A percentile compares a stretch with the other conserved stretches of the same genome.
Conservation (phyloP, 345 rosid genomes). For the Adansonia digitata region DNA sequence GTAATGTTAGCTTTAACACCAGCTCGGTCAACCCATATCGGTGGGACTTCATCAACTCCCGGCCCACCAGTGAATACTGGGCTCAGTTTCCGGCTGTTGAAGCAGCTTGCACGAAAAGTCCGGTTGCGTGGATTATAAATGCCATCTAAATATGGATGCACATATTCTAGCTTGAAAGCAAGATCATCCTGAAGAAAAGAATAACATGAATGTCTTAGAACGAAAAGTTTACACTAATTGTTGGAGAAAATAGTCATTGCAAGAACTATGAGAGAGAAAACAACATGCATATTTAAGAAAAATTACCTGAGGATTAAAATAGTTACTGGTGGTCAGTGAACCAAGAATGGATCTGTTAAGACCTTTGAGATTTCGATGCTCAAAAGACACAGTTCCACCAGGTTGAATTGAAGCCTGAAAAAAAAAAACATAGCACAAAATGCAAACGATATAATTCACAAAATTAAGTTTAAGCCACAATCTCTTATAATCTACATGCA, state of each 20-base stretch:
- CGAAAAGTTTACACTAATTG: neutral
- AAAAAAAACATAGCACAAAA: conserved; percentile 11
- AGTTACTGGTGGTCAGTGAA: conserved; percentile 93
- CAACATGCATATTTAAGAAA: neutral
- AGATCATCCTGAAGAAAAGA: conserved; percentile 77
- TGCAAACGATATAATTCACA: neutral
- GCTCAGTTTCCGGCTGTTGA: conserved; percentile 92
- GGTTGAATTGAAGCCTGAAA: conserved; percentile 91
- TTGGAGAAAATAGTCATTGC: neutral
- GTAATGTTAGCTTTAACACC: conserved; percentile 91
- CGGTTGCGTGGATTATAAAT: conserved; percentile 72
- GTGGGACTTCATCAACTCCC: conserved; percentile 95
- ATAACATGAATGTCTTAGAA: neutral
- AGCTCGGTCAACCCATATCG: conserved; percentile 99
- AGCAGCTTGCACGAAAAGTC: conserved; percentile 82
- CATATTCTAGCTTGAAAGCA: conserved; percentile 95
- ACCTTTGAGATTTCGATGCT: conserved; percentile 85
- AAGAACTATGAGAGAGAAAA: neutral
- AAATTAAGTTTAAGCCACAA: neutral
- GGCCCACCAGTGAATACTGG: conserved; percentile 99
- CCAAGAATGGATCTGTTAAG: conserved; percentile 92
- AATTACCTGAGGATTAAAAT: conserved; percentile 83
- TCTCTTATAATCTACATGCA: conserved; percentile 1
- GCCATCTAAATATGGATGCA: conserved; percentile 94
- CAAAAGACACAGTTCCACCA: conserved; percentile 96